Conservation (phyloP, 352 stramenopile genomes). For the Phytophthora aleatoria region DNA sequence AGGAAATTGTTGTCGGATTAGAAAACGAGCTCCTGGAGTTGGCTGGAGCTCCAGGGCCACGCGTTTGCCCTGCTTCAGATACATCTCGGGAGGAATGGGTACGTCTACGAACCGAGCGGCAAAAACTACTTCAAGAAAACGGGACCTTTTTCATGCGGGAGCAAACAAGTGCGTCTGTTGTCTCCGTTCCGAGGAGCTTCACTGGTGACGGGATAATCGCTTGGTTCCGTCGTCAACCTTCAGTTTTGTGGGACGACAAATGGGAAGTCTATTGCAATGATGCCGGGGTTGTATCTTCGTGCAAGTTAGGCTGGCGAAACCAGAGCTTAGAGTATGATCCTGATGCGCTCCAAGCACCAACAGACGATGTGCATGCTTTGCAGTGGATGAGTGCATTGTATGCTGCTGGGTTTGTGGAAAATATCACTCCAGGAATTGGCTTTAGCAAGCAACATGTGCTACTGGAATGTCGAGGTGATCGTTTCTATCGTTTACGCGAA, state of each 20-base stretch:
- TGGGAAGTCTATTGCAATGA: constrained; percentile 63
- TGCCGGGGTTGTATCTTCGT: constrained; percentile 18
- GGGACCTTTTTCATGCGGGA: constrained; percentile 62
- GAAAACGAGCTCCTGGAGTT: constrained; percentile 73
- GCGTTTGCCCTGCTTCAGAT: constrained; percentile 19
- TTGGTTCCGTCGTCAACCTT: constrained; percentile 55
- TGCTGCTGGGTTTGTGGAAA: constrained; percentile 67
- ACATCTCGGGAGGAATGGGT: constrained; percentile 59
- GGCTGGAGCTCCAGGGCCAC: constrained; percentile 30
- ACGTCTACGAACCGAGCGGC: constrained; percentile 39
- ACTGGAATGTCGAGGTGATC: constrained; percentile 52
- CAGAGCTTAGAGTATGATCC: constrained; percentile 37
- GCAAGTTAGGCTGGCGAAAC: constrained; percentile 45
- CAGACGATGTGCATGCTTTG: constrained; percentile 31
- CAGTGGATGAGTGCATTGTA: constrained; percentile 65
- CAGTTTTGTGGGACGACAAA: constrained; percentile 55
- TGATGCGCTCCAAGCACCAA: constrained; percentile 57
- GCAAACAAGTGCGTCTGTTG: constrained; percentile 39
- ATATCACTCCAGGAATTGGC: constrained; percentile 35
- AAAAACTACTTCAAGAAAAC: constrained; percentile 50
- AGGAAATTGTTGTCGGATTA: constrained; percentile 59
- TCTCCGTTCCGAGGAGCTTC: constrained; percentile 52
- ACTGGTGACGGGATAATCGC: constrained; percentile 66
- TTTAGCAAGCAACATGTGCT: constrained; percentile 46
- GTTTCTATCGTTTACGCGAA: constrained; percentile 59